phyloP scores from a whole-genome alignment of 2,329 filamentous ascomycete species.

The Colletotrichum horii region DNA sequence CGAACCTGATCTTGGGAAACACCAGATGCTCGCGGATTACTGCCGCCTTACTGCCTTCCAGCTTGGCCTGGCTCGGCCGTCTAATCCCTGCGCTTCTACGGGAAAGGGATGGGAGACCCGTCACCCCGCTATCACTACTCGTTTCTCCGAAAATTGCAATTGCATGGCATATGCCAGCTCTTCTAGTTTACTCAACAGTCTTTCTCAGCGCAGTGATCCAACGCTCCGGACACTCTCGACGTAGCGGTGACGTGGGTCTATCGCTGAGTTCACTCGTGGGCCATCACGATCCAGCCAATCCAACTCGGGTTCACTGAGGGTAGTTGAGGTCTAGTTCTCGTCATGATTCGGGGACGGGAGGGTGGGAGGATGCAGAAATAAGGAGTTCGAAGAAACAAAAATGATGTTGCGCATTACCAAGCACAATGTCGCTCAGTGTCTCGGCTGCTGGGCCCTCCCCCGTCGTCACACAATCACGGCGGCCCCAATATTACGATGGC shows the following conservation, averaged over 20 bases:
- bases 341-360: neutral
- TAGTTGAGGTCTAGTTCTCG: neutral
- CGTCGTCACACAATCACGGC: neutral
- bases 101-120: neutral
- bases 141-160: neutral
- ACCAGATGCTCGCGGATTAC: neutral
- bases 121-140: neutral
- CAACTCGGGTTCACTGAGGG: neutral
- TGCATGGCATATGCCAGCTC: neutral
- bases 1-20: neutral
- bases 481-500: neutral
- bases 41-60: neutral
- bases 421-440: slow-evolving; percentile 3
- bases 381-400: neutral
- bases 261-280: neutral
- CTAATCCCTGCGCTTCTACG: neutral
- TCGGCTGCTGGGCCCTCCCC: neutral
- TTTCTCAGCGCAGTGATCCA: neutral
- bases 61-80: neutral
- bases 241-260: neutral
- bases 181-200: neutral
- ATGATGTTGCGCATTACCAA: neutral
- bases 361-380: neutral
- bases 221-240: neutral
- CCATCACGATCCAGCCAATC: neutral